These are phyloP conservation scores for Hawksworthiomyces lignivorus DNA, from an alignment of 2,329 filamentous ascomycete species.

Conservation along the genomic window DNA sequence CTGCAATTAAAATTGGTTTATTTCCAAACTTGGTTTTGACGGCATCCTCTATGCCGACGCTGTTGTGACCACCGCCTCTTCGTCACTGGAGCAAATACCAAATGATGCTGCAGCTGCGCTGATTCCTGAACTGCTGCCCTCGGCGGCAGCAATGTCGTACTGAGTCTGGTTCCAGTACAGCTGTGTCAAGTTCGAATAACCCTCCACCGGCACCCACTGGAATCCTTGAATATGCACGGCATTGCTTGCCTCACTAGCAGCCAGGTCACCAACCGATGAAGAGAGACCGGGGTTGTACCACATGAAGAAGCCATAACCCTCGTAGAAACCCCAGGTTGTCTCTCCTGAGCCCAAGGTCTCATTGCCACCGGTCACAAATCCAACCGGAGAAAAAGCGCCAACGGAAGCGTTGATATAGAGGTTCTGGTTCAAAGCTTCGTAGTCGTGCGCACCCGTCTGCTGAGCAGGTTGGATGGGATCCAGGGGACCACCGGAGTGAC, in stretches of 20 bases:
- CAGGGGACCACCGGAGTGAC: slow-evolving; percentile 1
- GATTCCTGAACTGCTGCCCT: background rate
- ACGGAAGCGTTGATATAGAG: slow-evolving; percentile 11
- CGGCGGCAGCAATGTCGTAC: slow-evolving; percentile 10
- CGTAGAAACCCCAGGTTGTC: slow-evolving; percentile 14
- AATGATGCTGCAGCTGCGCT: background rate
- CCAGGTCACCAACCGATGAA: background rate
- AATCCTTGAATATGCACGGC: slow-evolving; percentile 10
- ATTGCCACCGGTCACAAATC: slow-evolving; percentile 9
- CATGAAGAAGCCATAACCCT: slow-evolving; percentile 9
- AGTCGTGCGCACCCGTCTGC: slow-evolving; percentile 3
- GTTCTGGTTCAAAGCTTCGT: slow-evolving; percentile 1
- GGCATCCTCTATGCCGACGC: too few species aligned
- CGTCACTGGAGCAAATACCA: slow-evolving; percentile 3
- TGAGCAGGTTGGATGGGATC: slow-evolving; percentile 6
- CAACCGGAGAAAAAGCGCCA: slow-evolving; percentile 12
- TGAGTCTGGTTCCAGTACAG: slow-evolving; percentile 16
- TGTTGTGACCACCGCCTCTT: background rate
- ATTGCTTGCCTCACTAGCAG: too few species aligned
- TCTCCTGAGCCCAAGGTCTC: slow-evolving; percentile 7
- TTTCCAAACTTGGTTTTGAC: too few species aligned
- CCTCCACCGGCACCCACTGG: slow-evolving; percentile 11
- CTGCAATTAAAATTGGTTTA: too few species aligned
- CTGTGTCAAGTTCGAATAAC: slow-evolving; percentile 7
- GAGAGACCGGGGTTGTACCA: background rate